Evolutionary conservation across 2,329 filamentous ascomycete species (phyloP), one percentile per base, ranked within the genome.

Genomic region (Penicillium capsulatum): DNA sequence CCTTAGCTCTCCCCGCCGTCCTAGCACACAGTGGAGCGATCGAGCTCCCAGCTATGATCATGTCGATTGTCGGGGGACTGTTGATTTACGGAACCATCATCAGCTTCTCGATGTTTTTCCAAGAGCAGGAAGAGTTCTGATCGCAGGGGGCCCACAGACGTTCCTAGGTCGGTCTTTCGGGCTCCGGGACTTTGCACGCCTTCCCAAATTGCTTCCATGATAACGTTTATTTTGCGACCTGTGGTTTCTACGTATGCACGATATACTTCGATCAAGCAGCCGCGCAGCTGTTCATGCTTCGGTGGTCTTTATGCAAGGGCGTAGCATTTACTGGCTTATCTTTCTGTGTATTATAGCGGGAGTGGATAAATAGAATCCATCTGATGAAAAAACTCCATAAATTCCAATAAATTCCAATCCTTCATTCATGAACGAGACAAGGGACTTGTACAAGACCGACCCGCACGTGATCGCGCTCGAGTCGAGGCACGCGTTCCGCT

Each of bases 61-160:
- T 98, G 92, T 94, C 86, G 36, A 85, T 98, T 55, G 70, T 91
- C 36, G 92, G 92, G 17, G 92, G 92, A 36, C 73, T 96, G 44
- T 72, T 98, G 63, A 98, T 98, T 64, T 98, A 98, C 69, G 87
- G 88, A 41, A 98, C 92, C 34, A 96, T 98, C 63, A 94, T 98
- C 69, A 92, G 86, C 71, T 98, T 98, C 68, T 84, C 86, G 52
- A 86, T 96, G 81, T 98, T 97, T 73, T 98, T 98, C 75, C 85
- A 91, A 64, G 90, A 97, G 68, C 89, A 97, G 65, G 86, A 94
- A 62, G 92, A 97, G 57, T 98, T 97, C 66, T 97, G 47, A 61
- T 45, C 24, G 19, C 14, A 15, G 11, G 3, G 15, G 22, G 26
- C 15, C 30, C 34, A 22, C 19, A 26, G 36, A 28, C 42, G 38